Percentiles rank a stretch among this genome's conserved stretches.
These are phyloP conservation scores for Kazachstania africana DNA, from an alignment of 805 yeast species.

Conservation along the genomic window DNA sequence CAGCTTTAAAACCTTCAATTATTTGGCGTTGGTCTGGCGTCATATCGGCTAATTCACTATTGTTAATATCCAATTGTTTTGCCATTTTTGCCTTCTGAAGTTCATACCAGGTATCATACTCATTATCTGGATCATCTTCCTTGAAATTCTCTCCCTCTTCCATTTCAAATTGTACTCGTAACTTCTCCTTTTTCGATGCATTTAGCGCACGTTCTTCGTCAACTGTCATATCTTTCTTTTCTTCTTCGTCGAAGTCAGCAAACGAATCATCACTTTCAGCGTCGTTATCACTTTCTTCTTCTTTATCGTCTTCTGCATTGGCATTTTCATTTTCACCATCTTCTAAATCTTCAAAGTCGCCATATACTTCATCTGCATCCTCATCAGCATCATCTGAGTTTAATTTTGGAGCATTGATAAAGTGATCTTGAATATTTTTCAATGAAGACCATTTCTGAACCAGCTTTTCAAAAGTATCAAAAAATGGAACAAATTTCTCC, in stretches of 20 bases:
- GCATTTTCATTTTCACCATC: slow-evolving; percentile 10
- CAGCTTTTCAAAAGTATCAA: slow-evolving; percentile 24
- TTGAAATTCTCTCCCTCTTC: slow-evolving; percentile 57
- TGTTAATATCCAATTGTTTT: slow-evolving; percentile 88
- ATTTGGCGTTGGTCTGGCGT: slow-evolving; percentile 64
- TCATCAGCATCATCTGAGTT: slow-evolving; percentile 28
- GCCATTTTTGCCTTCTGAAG: slow-evolving; percentile 94
- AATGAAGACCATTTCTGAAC: slow-evolving; percentile 22
- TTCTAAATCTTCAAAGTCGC: slow-evolving; percentile 43
- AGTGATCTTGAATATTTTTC: slow-evolving; percentile 21
- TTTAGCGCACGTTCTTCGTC: slow-evolving; percentile 71
- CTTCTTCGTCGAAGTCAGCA: slow-evolving; percentile 32
- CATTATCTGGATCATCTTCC: slow-evolving; percentile 71
- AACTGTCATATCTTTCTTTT: slow-evolving; percentile 35
- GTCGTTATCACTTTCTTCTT: slow-evolving; percentile 5
- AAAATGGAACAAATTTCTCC: slow-evolving; percentile 25
- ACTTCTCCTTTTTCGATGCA: slow-evolving; percentile 80
- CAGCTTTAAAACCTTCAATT: slow-evolving; percentile 88
- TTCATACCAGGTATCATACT: slow-evolving; percentile 95
- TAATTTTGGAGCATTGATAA: slow-evolving; percentile 20
- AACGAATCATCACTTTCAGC: slow-evolving; percentile 27
- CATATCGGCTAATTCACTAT: slow-evolving; percentile 62
- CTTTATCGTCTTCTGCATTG: slow-evolving; percentile 6
- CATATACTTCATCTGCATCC: slow-evolving; percentile 40
- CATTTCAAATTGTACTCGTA: slow-evolving; percentile 75